These are phyloP conservation scores for Cucumis melo DNA, from an alignment of 306 rosid genomes.

Conservation along the genomic window DNA sequence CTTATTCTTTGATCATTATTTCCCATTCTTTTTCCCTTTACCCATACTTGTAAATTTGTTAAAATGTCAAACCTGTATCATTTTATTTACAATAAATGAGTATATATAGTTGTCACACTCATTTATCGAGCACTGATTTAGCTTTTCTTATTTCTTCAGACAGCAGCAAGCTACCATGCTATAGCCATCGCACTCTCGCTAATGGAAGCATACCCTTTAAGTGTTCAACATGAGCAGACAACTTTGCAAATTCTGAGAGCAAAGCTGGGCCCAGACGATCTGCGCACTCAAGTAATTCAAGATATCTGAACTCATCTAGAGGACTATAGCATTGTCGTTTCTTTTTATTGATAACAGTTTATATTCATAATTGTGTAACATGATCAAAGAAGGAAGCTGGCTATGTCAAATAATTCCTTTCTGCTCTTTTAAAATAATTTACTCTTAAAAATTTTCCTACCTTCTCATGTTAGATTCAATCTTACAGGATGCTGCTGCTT, in stretches of 20 bases:
- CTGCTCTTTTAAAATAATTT: background rate
- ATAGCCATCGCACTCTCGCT: constrained; percentile 94
- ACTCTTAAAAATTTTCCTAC: background rate
- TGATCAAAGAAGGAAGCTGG: background rate
- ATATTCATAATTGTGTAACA: background rate
- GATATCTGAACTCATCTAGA: background rate
- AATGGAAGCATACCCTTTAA: constrained; percentile 98
- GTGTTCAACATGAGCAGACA: constrained; percentile 98
- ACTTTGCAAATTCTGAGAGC: constrained; percentile 85
- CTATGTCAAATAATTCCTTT: background rate
- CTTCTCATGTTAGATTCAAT: background rate
- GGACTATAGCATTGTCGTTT: background rate
- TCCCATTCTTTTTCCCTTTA: background rate
- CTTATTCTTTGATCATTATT: background rate
- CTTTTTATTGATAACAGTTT: background rate
- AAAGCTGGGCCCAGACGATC: constrained; percentile 95
- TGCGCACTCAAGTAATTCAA: constrained; percentile 79
- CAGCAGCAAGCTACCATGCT: constrained; percentile 98
- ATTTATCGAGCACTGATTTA: background rate
- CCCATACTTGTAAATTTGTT: background rate
- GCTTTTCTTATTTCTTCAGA: constrained; percentile 33
- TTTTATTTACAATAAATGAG: background rate
- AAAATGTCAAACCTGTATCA: background rate
- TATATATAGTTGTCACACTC: no score
- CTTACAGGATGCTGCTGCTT: constrained; percentile 94